A percentile compares a stretch with the other conserved stretches of the same genome.
These are phyloP conservation scores for Penicillium corylophilum DNA, from an alignment of 2,329 filamentous ascomycete genomes.

Conservation along the genomic window DNA sequence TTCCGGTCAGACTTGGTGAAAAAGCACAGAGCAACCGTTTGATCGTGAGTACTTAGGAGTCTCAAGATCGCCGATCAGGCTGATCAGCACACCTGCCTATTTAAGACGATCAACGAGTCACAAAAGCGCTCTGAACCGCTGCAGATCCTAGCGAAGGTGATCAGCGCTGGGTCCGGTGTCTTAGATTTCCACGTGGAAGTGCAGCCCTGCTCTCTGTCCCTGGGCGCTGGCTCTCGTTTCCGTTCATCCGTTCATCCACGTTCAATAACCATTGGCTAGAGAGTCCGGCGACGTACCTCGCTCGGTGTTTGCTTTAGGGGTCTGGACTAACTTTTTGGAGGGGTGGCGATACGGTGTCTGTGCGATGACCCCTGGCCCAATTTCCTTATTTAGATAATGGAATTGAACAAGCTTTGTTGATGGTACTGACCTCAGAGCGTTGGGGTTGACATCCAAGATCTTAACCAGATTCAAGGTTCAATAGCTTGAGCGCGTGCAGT, in stretches of 20 bases:
- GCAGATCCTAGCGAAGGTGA: neutral
- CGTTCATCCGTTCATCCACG: neutral
- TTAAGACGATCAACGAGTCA: neutral
- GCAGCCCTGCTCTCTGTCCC: neutral
- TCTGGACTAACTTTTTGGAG: neutral
- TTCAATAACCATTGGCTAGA: neutral
- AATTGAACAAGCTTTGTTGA: neutral
- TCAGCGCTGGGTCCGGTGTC: neutral
- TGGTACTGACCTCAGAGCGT: neutral
- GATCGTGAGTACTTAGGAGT: neutral
- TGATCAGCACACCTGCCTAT: neutral
- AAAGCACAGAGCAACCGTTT: neutral
- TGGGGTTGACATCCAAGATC: neutral
- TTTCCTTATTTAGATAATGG: neutral
- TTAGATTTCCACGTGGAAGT: neutral
- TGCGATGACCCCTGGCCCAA: neutral
- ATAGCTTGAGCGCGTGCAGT: constrained; percentile 8
- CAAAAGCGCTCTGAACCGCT: neutral
- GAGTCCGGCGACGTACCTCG: neutral
- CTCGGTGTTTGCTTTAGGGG: neutral
- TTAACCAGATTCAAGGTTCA: constrained; percentile 2
- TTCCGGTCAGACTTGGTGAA: neutral
- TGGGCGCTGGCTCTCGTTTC: neutral
- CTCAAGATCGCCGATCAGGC: neutral
- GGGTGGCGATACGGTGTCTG: neutral